These are phyloP conservation scores for Lithospermum erythrorhizon DNA, from an alignment of 257 asterid species.

Conservation along the genomic window DNA sequence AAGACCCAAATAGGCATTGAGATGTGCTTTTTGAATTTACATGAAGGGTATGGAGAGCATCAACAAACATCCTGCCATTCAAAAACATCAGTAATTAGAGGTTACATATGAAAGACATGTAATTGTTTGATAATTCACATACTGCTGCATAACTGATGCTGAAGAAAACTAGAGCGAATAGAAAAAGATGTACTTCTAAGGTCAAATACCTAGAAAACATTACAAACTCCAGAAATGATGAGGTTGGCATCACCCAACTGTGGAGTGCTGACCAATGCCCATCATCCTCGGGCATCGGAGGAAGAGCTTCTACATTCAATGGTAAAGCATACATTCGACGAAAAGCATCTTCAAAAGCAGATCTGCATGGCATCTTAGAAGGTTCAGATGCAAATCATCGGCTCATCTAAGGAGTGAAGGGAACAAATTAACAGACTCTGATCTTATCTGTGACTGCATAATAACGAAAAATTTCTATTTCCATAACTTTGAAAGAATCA, in stretches of 20 bases:
- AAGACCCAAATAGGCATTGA: conserved; percentile 54
- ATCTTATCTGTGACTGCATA: background rate
- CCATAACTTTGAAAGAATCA: background rate
- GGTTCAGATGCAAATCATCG: conserved; percentile 3
- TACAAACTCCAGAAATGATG: conserved; percentile 80
- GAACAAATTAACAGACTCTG: background rate
- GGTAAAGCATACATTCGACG: conserved; percentile 86
- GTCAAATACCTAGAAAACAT: conserved; percentile 80
- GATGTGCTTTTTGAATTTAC: conserved; percentile 26
- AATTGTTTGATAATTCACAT: conserved; percentile 1
- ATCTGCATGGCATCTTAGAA: conserved; percentile 33
- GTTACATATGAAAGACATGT: conserved; percentile 10
- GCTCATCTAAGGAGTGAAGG: background rate
- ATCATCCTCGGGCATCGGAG: conserved; percentile 97
- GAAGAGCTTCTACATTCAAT: conserved; percentile 71
- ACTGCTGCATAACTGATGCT: background rate
- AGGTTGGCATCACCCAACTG: conserved; percentile 98
- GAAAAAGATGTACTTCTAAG: conserved; percentile 7
- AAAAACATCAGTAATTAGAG: conserved; percentile 9
- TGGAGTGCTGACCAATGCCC: conserved; percentile 89
- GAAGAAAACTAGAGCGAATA: conserved; percentile 4
- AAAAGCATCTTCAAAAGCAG: conserved; percentile 69
- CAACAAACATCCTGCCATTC: conserved; percentile 73
- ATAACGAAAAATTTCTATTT: too few relatives aligned
- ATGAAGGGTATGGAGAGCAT: conserved; percentile 64